Evolutionary conservation across 2,329 filamentous ascomycete genomes (phyloP), one percentile per base, ranked within the genome.

Genomic region (Pseudogymnoascus sp.): DNA sequence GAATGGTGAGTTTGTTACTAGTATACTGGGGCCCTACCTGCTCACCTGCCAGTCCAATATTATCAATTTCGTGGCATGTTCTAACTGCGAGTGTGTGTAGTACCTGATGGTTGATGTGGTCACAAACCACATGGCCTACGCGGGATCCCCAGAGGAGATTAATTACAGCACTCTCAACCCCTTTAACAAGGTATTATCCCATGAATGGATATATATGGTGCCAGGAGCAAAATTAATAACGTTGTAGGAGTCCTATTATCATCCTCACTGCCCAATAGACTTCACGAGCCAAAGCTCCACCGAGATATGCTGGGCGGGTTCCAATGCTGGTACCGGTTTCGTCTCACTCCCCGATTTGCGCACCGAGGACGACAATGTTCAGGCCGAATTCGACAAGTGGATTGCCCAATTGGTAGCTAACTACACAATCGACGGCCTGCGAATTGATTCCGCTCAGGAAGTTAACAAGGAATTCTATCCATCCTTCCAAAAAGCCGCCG

Each of bases 41-140:
- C 11, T 35, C 25, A 12, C n/a, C n/a, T 43, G 37, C n/a, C 16
- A 28, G 16, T 18, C 60, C 25, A n/a, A 11, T n/a, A 20, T 39
- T 11, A 11, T 8, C 8, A 39, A 25, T 39, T 9, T 58, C 12
- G 6, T 25, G 2, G 5, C 57, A 36, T 8, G 22, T 58, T 36
- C 33, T 58, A 58, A 58, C 11, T 9, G 9, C 28, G 25, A 33
- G 14, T 14, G n/a, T 33, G 28, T 8, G n/a, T 54, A 75, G 73
- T 83, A 82, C 65, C 72, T 86, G 37, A 86, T 86, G 83, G 75
- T 86, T 2, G 83, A 86, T 63, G 73, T 85, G 1, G 82, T 85
- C 2, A 76, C 78, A 6, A 85, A 85, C 68, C 81, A 86, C 67
- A 79, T 79, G 68, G 81, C 73, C n/a, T 84, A 78, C 68, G 70